Conservation (phyloP, 1,139 yeast species). For the Diutina mesorugosa region DNA sequence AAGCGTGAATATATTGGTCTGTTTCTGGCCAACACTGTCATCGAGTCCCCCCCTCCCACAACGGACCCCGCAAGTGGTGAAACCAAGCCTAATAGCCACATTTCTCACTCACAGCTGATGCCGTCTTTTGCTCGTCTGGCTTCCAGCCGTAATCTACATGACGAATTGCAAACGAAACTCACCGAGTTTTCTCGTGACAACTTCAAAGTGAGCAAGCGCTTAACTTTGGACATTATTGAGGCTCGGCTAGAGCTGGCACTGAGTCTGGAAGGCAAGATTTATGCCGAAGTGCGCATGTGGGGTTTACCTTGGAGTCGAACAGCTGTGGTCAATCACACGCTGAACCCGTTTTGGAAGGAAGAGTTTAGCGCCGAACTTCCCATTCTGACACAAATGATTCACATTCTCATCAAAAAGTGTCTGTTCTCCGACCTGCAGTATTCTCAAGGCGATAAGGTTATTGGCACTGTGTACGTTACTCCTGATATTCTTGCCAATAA, state of each 20-base stretch:
- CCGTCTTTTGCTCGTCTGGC: neutral
- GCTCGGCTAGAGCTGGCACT: constrained; percentile 34
- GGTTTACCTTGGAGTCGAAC: constrained; percentile 60
- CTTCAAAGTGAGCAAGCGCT: constrained; percentile 43
- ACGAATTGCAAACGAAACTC: constrained; percentile 6
- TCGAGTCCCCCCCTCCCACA: neutral
- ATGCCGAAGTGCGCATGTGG: constrained; percentile 57
- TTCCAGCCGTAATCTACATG: neutral
- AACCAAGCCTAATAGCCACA: neutral
- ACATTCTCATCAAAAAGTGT: constrained; percentile 35
- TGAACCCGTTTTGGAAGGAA: constrained; percentile 65
- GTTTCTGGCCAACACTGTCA: constrained; percentile 5
- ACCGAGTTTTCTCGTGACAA: constrained; percentile 18
- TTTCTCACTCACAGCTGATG: neutral
- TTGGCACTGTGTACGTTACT: constrained; percentile 45
- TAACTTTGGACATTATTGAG: constrained; percentile 51
- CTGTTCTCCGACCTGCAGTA: constrained; percentile 8
- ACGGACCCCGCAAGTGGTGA: neutral
- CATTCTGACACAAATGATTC: constrained; percentile 39
- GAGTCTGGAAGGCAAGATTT: constrained; percentile 22
- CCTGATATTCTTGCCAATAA: constrained; percentile 36
- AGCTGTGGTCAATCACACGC: constrained; percentile 36
- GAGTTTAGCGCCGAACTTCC: constrained; percentile 45
- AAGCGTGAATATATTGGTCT: constrained; percentile 42
- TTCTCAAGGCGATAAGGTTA: constrained; percentile 19